Evolutionary conservation across 2,329 filamentous ascomycete species (phyloP), one percentile per base, ranked within the genome.

Genomic region (Sarocladium brachiariae): DNA sequence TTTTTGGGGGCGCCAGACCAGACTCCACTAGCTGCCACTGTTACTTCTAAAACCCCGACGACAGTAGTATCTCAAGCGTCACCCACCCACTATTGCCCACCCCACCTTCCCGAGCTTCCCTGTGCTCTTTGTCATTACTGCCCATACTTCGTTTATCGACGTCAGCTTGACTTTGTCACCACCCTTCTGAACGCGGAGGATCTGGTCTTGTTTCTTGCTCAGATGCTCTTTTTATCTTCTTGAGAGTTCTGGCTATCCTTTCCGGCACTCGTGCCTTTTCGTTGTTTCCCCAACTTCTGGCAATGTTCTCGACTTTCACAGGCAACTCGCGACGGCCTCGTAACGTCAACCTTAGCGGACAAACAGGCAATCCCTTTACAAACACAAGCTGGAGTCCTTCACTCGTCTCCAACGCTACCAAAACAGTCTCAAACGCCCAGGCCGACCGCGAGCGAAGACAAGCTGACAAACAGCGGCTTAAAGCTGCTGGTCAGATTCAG

Each of bases 311-410:
- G 54, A 90, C 87, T 50, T 99, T 99, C 71, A 93, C 88, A 21
- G 93, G 93, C 59, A 88, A 73, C 69, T 88, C 89, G 60, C 84
- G 89, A 62, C 87, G 88, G 58, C 85, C 86, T 54, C 85, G 93
- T 57, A 91, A 96, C 66, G 89, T 97, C 64, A 96, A 97, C 69
- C 84, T 99, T 54, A 93, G 89, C 57, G 93, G 90, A 55, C 86
- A 91, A 59, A 81, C 81, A 57, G 74, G 75, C 48, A 95, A 96
- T 62, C 89, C 90, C 3, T 95, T 93, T 66, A 83, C 78, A 53
- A 80, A 80, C 57, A 76, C 76, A 27, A 72, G 75, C 37, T 81
- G 82, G 75, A 71, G 72, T 14, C 72, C 78, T 4, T 70, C 76
- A 11, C 74, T 74, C 7, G 76, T 77, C 14, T 75, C 81, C 1